Percentiles rank a stretch among this genome's conserved stretches.
These are phyloP conservation scores for Erysimum pusillum DNA, from an alignment of 441 rosid genomes.

Conservation along the genomic window DNA sequence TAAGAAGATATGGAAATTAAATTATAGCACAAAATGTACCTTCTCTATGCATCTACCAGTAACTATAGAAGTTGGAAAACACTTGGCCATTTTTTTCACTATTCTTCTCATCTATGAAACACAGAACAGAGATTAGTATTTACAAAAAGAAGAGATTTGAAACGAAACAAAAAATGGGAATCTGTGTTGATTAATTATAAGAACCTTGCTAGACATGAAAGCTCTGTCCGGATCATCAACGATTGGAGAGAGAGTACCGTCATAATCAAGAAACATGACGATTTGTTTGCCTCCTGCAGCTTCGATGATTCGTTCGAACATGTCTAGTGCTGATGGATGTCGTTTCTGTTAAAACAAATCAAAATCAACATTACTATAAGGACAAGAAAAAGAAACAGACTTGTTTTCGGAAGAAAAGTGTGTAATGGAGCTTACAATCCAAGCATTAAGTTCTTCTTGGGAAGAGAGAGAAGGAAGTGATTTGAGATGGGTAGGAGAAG, in stretches of 20 bases:
- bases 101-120: slow-evolving; percentile 64
- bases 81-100: slow-evolving; percentile 59
- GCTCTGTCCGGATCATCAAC: slow-evolving; percentile 75
- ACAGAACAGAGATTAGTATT: background rate
- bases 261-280: slow-evolving; percentile 77
- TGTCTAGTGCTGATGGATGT: slow-evolving; percentile 72
- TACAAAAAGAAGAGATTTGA: background rate
- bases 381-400: slow-evolving; percentile 3
- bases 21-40: slow-evolving; percentile 49
- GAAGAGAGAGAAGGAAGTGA: slow-evolving; percentile 45
- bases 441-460: slow-evolving; percentile 57
- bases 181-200: background rate
- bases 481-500: slow-evolving; percentile 67
- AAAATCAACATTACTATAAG: background rate
- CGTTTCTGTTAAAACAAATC: slow-evolving; percentile 35
- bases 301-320: slow-evolving; percentile 59
- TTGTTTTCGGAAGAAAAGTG: background rate
- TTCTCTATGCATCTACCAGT: slow-evolving; percentile 79
- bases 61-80: slow-evolving; percentile 76
- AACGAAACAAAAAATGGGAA: background rate
- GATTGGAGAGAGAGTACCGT: slow-evolving; percentile 78
- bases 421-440: slow-evolving; percentile 63
- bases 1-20: background rate
- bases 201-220: slow-evolving; percentile 63
- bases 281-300: slow-evolving; percentile 66